Evolutionary conservation across 2,329 filamentous ascomycete genomes (phyloP).

Genomic region (Biscogniauxia sp.): DNA sequence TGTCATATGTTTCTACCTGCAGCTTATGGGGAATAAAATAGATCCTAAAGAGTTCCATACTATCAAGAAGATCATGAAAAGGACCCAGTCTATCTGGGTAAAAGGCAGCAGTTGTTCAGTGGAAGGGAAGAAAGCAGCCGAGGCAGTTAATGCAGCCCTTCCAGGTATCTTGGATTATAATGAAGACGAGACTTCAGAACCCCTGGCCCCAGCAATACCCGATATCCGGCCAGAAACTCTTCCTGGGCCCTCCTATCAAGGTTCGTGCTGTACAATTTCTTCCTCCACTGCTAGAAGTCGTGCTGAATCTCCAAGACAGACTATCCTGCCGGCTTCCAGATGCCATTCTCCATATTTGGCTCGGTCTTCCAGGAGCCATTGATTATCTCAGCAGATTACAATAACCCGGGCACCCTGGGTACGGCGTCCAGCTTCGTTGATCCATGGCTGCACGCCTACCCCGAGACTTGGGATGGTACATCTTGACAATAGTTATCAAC

Average conservation of each 20-base stretch:
- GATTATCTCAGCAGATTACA: background rate
- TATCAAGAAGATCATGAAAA: slow-evolving; percentile 4
- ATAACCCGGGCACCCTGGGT: background rate
- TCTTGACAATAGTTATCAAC: background rate
- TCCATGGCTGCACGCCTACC: background rate
- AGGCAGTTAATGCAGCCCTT: slow-evolving; percentile 4
- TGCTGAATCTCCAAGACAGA: background rate
- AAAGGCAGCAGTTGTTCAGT: slow-evolving; percentile 1
- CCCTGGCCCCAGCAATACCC: background rate
- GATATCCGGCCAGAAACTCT: background rate
- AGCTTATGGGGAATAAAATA: slow-evolving; percentile 4
- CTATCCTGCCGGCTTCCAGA: background rate
- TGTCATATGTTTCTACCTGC: slow-evolving; percentile 9
- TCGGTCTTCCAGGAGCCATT: background rate
- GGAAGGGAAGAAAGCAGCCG: slow-evolving; percentile 9
- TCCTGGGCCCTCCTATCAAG: background rate
- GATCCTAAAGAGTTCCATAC: background rate
- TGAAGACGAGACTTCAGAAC: background rate
- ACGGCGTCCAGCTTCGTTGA: background rate
- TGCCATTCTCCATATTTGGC: slow-evolving; percentile 1
- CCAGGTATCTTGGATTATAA: background rate
- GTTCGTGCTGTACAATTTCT: too few species aligned
- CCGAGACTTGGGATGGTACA: background rate
- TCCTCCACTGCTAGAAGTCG: background rate
- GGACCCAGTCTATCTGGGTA: slow-evolving; percentile 9